Conservation (phyloP, 148 eudicot species). For the Rhododendron williamsianum region DNA sequence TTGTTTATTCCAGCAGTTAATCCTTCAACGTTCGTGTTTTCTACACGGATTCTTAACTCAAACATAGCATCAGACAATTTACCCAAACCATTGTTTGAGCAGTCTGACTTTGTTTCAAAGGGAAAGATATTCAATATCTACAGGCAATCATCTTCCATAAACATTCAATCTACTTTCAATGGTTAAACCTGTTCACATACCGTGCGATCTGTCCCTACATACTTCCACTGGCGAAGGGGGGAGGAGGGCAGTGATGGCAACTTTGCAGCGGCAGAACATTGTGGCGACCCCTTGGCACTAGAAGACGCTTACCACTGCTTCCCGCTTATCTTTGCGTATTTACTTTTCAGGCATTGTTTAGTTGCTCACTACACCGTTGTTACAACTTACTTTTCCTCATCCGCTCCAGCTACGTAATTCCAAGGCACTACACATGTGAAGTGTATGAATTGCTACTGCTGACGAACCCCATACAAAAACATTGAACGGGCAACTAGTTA, state of each 20-base stretch:
- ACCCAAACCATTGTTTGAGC: neutral
- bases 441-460: neutral
- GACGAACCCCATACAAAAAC: neutral
- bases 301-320: neutral
- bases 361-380: neutral
- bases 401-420: neutral
- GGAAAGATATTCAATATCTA: neutral
- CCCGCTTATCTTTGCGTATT: neutral
- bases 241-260: neutral
- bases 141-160: neutral
- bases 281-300: too few species aligned
- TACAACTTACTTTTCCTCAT: neutral
- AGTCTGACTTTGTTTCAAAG: too few species aligned
- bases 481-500: neutral
- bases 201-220: neutral
- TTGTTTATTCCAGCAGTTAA: neutral
- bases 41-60: neutral
- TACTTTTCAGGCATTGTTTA: neutral
- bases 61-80: neutral
- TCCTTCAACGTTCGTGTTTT: neutral
- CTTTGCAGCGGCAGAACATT: neutral
- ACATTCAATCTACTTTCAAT: neutral
- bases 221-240: neutral
- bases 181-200: neutral
- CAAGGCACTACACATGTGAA: neutral